Evolutionary conservation across 2,329 filamentous ascomycete species (phyloP).

Genomic region (Nakataea oryzae): DNA sequence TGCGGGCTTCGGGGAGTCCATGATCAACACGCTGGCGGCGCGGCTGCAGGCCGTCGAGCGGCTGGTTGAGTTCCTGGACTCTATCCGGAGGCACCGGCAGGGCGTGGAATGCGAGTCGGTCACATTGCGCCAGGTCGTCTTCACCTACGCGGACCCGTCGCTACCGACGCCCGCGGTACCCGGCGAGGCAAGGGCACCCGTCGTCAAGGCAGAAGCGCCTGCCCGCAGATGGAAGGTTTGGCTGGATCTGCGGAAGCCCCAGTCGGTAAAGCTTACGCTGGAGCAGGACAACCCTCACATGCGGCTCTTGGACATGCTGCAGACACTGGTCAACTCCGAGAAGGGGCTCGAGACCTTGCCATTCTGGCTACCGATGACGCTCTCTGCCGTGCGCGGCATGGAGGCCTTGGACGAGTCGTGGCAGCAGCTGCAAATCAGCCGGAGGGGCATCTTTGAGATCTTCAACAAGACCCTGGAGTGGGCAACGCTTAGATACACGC

Average conservation of each 20-base stretch:
- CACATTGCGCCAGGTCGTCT: constrained; percentile 52
- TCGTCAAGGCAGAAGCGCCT: neutral
- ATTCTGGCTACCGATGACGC: constrained; percentile 45
- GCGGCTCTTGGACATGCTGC: constrained; percentile 48
- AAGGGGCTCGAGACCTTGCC: constrained; percentile 41
- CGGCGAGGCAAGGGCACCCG: constrained; percentile 6
- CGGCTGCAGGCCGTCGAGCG: constrained; percentile 58
- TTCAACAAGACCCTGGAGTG: constrained; percentile 45
- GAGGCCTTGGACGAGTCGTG: constrained; percentile 48
- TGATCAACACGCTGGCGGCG: constrained; percentile 46
- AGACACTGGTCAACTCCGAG: constrained; percentile 44
- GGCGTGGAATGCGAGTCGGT: constrained; percentile 48
- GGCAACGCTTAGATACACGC: constrained; percentile 42
- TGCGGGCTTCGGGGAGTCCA: constrained; percentile 45
- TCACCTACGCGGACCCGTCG: constrained; percentile 48
- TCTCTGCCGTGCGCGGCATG: constrained; percentile 54
- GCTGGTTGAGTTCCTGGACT: constrained; percentile 58
- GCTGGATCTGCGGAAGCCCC: constrained; percentile 43
- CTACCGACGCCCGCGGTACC: constrained; percentile 5
- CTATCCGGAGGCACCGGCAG: constrained; percentile 45
- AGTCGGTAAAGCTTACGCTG: constrained; percentile 47
- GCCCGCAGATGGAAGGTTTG: constrained; percentile 37
- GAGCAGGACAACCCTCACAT: constrained; percentile 57
- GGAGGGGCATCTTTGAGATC: constrained; percentile 38
- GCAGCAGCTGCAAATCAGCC: constrained; percentile 27